Base-by-base conservation (phyloP, 305 asterid genomes). In the Fraxinus floribunda region DNA sequence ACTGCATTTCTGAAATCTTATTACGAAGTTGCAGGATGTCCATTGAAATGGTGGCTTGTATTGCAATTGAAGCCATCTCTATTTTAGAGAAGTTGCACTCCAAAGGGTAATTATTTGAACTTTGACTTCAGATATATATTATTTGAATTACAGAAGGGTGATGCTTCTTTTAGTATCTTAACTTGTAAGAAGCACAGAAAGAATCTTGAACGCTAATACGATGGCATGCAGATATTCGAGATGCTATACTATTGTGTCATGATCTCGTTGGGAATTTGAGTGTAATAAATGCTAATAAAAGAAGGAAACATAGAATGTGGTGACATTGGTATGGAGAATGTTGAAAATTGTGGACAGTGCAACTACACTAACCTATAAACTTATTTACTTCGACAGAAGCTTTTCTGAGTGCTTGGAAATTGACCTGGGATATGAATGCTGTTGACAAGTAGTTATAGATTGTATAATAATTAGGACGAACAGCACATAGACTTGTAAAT, bases 31-130 rank as follows among this genome's bases (percentile, higher is more conserved):
- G 82, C 94, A 94, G 98, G 84, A 92, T 94, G 97, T 88, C 95
- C 80, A 87, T 83, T 82, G 95, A 94, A 88, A 93, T 93, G 97
- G 97, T 93, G 79, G 94, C 94, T n/a, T 93, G 97, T 72, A 91
- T 93, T 86, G 94, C 97, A 60, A 89, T 93, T 83, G 97, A 93
- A 88, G 93, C 97, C 16, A 90, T 93, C 86, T 93, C 95, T 84
- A 93, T 93, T 89, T 85, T 93, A 83, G 94, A 93, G 89, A 89
- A 93, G 89, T 81, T 93, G 88, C 98, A 93, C 81, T 90, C 90
- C 3, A 91, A 86, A 88, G 98, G 98, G 98, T 93, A 89, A 86
- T 81, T 76, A 18, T 29, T 82, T 76, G 60, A 52, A 66, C 84
- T 38, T 44, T 38, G 66, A 66, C 66, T 81, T 75, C 52, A 20